Percentiles rank a stretch among this genome's conserved stretches.
These are phyloP conservation scores for Chlorella sp. DNA, from an alignment of 139 green algal species.

Conservation along the genomic window DNA sequence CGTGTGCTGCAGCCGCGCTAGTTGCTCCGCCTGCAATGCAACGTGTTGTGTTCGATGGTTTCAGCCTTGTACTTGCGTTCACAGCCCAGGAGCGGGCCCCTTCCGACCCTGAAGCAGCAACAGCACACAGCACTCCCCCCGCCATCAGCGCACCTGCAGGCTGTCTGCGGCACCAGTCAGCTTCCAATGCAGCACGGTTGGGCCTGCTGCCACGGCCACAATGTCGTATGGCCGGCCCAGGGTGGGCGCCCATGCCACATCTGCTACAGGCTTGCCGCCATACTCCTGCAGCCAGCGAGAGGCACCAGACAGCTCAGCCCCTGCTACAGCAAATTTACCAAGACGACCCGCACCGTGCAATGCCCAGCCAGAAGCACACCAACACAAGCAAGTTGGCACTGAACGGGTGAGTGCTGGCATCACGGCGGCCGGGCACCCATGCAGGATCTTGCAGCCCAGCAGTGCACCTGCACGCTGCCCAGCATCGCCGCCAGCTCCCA, in stretches of 20 bases:
- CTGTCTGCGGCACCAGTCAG: conserved; percentile 33
- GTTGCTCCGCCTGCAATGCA: conserved; percentile 21
- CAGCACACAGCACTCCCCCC: background rate
- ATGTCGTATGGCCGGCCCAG: conserved; percentile 39
- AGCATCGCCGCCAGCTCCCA: conserved; percentile 26
- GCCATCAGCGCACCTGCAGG: background rate
- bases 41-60: no score
- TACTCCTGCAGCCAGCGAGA: conserved; percentile 12
- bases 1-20: conserved; percentile 37
- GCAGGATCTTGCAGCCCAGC: background rate
- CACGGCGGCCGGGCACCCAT: no score
- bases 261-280: background rate
- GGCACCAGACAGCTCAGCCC: background rate
- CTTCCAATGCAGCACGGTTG: conserved; percentile 30
- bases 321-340: background rate
- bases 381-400: no score
- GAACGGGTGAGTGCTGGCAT: no score
- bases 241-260: conserved; percentile 41
- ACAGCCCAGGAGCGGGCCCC: no score
- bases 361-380: no score
- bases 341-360: background rate
- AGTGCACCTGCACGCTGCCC: background rate
- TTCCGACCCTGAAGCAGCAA: background rate
- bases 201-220: conserved; percentile 32
- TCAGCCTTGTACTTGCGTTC: no score